Percentiles rank a stretch among this genome's conserved stretches.
These are phyloP conservation scores for Umbelopsis ramanniana DNA, from an alignment of 192 early-diverging fungal genomes.

Conservation along the genomic window DNA sequence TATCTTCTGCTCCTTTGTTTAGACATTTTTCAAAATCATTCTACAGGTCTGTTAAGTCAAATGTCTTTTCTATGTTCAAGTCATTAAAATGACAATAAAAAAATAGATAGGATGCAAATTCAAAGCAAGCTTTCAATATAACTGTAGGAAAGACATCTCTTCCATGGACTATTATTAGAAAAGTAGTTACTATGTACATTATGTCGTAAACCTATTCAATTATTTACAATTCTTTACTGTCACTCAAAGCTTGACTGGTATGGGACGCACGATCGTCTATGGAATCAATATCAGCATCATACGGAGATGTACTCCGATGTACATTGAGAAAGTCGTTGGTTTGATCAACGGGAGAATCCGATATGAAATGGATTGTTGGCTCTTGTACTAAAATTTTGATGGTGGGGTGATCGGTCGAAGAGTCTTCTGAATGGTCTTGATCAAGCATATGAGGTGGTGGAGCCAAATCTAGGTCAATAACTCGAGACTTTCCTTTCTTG, in stretches of 20 bases:
- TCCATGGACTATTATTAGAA: no score
- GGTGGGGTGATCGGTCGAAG: not conserved
- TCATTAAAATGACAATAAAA: no score
- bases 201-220: no score
- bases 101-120: no score
- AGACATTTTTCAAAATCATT: no score
- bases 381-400: constrained; percentile 16
- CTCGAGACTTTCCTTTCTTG: constrained; percentile 13
- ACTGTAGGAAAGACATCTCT: no score
- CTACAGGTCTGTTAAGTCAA: no score
- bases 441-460: not conserved
- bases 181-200: no score
- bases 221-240: not conserved
- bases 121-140: no score
- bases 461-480: not conserved
- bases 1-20: no score
- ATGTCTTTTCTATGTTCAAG: no score
- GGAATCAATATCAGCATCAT: constrained; percentile 16
- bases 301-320: not conserved
- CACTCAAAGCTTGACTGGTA: not conserved
- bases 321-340: constrained; percentile 3
- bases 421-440: not conserved
- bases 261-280: constrained; percentile 1
- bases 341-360: not conserved
- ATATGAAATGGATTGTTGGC: not conserved